These are phyloP conservation scores for Oenanthe javanica DNA, from an alignment of 140 eudicot species.

Conservation along the genomic window DNA sequence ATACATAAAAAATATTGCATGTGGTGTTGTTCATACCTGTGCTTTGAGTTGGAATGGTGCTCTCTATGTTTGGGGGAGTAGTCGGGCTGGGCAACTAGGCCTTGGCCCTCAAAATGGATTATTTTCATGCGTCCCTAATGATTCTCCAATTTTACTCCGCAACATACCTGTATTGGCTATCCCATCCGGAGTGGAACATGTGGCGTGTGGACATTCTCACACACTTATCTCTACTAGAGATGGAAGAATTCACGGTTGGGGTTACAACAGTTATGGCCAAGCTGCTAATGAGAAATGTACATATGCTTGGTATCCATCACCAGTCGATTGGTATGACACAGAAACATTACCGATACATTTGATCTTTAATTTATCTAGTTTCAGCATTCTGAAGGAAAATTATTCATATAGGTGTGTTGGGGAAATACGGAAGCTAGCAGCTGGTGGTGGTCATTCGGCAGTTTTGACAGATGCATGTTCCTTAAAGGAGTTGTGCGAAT, in stretches of 20 bases:
- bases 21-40: conserved; percentile 97
- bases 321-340: conserved; percentile 76
- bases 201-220: conserved; percentile 95
- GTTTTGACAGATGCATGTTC: conserved; percentile 88
- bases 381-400: conserved; percentile 9
- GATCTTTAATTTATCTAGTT: background rate
- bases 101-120: conserved; percentile 73
- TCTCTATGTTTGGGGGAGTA: conserved; percentile 92
- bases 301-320: conserved; percentile 98
- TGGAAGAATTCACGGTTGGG: conserved; percentile 97
- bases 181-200: conserved; percentile 68
- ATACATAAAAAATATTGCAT: conserved; percentile 54
- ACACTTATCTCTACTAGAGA: conserved; percentile 76
- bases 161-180: conserved; percentile 78
- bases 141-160: conserved; percentile 64
- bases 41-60: conserved; percentile 79
- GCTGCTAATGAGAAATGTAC: conserved; percentile 93
- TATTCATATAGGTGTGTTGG: conserved; percentile 84
- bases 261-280: conserved; percentile 94
- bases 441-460: conserved; percentile 99
- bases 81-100: conserved; percentile 90
- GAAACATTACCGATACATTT: background rate
- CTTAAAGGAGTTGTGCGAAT: conserved; percentile 88
- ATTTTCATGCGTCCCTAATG: conserved; percentile 53
- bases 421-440: conserved; percentile 91